Evolutionary conservation across 148 eudicot species (phyloP).

Genomic region (Beta vulgaris): DNA sequence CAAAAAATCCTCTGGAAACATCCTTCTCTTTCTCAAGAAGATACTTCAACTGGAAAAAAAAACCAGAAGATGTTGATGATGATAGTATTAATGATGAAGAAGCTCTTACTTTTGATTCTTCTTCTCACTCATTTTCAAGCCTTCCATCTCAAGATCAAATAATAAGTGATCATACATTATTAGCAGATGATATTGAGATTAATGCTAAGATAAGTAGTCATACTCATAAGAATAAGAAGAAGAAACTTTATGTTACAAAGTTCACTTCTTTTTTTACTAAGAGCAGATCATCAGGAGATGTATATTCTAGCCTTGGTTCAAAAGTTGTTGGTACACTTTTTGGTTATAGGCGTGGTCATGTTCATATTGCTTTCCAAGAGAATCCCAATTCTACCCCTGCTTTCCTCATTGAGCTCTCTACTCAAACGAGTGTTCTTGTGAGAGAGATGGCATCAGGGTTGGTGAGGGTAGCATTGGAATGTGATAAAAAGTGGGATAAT

Average conservation of each 20-base stretch:
- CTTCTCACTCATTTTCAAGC: constrained; percentile 38
- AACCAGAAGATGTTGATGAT: constrained; percentile 21
- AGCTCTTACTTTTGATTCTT: constrained; percentile 37
- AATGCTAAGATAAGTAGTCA: constrained; percentile 25
- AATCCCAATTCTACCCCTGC: constrained; percentile 43
- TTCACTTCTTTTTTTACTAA: constrained; percentile 48
- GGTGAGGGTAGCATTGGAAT: constrained; percentile 73
- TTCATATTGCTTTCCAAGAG: constrained; percentile 57
- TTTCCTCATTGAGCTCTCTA: constrained; percentile 54
- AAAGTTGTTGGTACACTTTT: constrained; percentile 61
- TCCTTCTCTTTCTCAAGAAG: constrained; percentile 91
- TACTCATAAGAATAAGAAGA: constrained; percentile 8
- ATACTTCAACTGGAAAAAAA: constrained; percentile 63
- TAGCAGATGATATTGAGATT: constrained; percentile 12
- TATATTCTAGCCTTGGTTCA: constrained; percentile 45
- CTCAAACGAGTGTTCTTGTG: constrained; percentile 51
- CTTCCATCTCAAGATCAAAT: constrained; percentile 21
- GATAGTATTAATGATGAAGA: constrained; percentile 38
- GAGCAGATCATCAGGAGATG: constrained; percentile 26
- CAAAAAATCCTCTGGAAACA: constrained; percentile 50
- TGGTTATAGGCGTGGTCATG: constrained; percentile 62
- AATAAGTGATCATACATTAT: no score
- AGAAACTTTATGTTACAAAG: constrained; percentile 48
- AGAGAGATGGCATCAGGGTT: constrained; percentile 70
- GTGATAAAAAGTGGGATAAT: constrained; percentile 48